Base-by-base conservation (phyloP, 768 basidiomycete species). In the Termitomyces sp. region DNA sequence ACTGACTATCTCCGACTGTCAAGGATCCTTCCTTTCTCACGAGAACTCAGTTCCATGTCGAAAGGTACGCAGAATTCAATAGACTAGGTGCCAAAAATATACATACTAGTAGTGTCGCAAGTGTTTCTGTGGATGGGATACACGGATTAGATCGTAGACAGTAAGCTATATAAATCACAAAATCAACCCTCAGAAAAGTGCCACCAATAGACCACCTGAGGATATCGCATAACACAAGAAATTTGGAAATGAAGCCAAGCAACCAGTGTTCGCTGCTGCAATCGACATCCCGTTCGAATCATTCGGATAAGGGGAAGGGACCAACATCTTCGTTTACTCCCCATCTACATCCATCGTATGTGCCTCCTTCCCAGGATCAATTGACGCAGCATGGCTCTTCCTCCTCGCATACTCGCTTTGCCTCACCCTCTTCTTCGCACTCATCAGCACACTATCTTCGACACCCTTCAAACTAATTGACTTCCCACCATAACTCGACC, bases 331-430 rank as follows among this genome's bases (percentile, higher is more conserved):
- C 27, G 33, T 55, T 63, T 58, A 63, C 36, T 55, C 55, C 15
- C 31, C 51, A 47, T 59, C 63, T 33, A 64, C 42, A 9, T 59
- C 58, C 63, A 64, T 64, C n/a, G 36, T 47, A 31, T 45, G 15
- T 46, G 8, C 48, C 48, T 30, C 37, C 15, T 20, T 33, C 15
- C 57, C 54, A 20, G 50, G 49, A 47, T 58, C 61, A 37, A 64
- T 51, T 6, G 58, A 58, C 33, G 58, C 66, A 42, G 63, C 70
- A 16, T 77, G 74, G 62, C 83, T 89, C 67, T 73, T 76, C 67
- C 87, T 73, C 63, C 85, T 75, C 22, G 80, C 78, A 66, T 87
- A 85, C 75, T 91, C 90, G 64, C 89, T 92, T 76, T 89, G 88
- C 67, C 90, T 83, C 55, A 81, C 83, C 61, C 83, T 75, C 72